A percentile compares a stretch with the other conserved stretches of the same genome.
phyloP scores from a whole-genome alignment of 768 basidiomycete genomes.

The Rhodotorula babjevae region DNA sequence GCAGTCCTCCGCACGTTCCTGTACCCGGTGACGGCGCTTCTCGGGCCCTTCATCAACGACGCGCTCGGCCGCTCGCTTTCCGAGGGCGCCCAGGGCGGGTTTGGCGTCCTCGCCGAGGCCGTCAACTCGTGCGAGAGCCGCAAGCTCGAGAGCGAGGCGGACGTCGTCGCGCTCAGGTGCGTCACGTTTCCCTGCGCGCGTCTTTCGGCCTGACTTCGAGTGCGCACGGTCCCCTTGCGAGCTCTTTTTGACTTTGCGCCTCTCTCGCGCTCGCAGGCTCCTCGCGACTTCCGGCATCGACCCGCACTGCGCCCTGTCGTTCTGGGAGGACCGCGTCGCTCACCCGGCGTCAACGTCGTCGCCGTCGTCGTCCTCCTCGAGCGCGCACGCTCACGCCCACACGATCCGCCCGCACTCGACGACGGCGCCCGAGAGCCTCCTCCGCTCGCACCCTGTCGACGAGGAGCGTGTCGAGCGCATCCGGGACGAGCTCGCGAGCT shows the following conservation, averaged over 20 bases:
- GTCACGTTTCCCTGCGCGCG: background rate
- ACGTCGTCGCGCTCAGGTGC: conserved; percentile 39
- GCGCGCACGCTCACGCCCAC: conserved; percentile 44
- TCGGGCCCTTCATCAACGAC: conserved; percentile 94
- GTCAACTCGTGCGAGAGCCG: conserved; percentile 70
- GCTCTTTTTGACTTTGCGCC: too few relatives aligned
- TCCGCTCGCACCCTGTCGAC: conserved; percentile 62
- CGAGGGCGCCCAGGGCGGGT: conserved; percentile 44
- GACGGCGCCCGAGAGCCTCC: conserved; percentile 50
- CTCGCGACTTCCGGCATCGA: conserved; percentile 89
- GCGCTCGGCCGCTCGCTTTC: conserved; percentile 77
- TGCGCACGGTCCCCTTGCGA: too few relatives aligned
- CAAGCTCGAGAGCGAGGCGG: conserved; percentile 78
- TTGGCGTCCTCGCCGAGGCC: conserved; percentile 56
- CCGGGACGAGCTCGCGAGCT: conserved; percentile 63
- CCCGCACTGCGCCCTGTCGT: conserved; percentile 69
- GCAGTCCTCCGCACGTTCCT: conserved; percentile 40
- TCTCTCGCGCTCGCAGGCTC: conserved; percentile 55
- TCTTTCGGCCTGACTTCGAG: too few relatives aligned
- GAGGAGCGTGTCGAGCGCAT: conserved; percentile 61
- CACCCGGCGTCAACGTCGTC: background rate
- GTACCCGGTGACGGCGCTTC: conserved; percentile 46
- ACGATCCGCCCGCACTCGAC: conserved; percentile 32
- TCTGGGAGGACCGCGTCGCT: conserved; percentile 61
- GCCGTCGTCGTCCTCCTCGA: background rate